phyloP scores from a whole-genome alignment of 352 stramenopile species.

The Phytophthora rubi region DNA sequence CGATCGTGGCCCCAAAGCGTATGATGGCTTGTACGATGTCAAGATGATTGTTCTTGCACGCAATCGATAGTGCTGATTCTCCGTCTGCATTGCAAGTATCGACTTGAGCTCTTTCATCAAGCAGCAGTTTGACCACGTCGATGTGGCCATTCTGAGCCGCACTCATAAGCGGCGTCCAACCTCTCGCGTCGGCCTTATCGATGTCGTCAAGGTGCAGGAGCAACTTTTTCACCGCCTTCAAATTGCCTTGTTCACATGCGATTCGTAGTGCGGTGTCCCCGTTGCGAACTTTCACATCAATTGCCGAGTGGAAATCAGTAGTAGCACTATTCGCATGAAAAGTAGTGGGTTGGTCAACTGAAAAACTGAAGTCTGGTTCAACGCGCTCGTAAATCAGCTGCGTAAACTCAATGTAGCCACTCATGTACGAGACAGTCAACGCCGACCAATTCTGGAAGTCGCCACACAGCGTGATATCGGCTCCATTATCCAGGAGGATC shows the following conservation, averaged over 20 bases:
- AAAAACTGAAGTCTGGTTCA: not conserved
- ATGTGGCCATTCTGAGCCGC: not conserved
- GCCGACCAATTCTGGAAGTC: not conserved
- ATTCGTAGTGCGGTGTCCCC: not conserved
- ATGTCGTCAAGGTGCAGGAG: not conserved
- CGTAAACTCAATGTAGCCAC: not conserved
- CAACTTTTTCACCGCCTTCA: not conserved
- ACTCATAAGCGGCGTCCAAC: not conserved
- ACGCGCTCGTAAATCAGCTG: conserved; percentile 5
- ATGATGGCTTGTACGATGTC: not conserved
- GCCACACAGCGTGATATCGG: not conserved
- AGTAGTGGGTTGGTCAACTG: not conserved
- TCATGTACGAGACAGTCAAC: not conserved
- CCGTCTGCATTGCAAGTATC: not conserved
- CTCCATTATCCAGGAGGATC: not conserved
- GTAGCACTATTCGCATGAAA: not conserved
- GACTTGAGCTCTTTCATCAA: not conserved
- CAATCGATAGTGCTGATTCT: not conserved
- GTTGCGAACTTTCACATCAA: not conserved
- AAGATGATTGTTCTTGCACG: not conserved
- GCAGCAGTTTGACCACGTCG: not conserved
- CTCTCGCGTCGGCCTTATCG: not conserved
- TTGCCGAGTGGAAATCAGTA: not conserved
- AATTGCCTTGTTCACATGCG: not conserved
- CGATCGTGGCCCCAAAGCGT: not conserved